phyloP scores from a whole-genome alignment of 2,329 filamentous ascomycete species.

The Colletotrichum tropicicola region DNA sequence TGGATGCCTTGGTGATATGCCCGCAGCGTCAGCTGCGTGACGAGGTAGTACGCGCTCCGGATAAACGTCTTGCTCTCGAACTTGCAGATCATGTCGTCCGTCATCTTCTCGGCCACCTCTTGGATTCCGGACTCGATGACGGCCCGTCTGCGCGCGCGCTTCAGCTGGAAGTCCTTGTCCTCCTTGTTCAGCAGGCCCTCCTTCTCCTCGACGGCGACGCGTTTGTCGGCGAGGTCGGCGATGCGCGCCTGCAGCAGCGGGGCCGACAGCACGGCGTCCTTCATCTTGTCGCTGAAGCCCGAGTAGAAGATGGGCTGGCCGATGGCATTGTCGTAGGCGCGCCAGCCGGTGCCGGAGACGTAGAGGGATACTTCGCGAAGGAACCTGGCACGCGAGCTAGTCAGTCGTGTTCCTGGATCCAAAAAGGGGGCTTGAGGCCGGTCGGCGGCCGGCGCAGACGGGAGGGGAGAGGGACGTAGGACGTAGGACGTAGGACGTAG shows the following conservation, averaged over 20 bases:
- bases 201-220: slow-evolving; percentile 79
- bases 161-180: slow-evolving; percentile 61
- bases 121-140: slow-evolving; percentile 78
- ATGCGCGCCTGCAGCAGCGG: slow-evolving; percentile 80
- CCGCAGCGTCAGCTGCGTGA: slow-evolving; percentile 86
- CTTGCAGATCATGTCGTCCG: slow-evolving; percentile 98
- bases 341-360: slow-evolving; percentile 93
- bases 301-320: slow-evolving; percentile 94
- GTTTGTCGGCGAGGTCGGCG: slow-evolving; percentile 76
- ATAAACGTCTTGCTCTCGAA: slow-evolving; percentile 97
- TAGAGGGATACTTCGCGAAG: slow-evolving; percentile 93
- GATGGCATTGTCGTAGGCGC: slow-evolving; percentile 89
- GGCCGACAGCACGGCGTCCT: slow-evolving; percentile 77
- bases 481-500: slow-evolving; percentile 39
- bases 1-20: slow-evolving; percentile 98
- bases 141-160: slow-evolving; percentile 62
- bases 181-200: slow-evolving; percentile 72
- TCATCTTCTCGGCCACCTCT: slow-evolving; percentile 86
- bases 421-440: background rate
- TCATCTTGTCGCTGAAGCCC: slow-evolving; percentile 93
- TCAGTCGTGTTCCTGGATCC: slow-evolving; percentile 25
- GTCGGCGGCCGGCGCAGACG: slow-evolving; percentile 4
- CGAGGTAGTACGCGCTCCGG: slow-evolving; percentile 87
- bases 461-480: background rate
- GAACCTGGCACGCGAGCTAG: slow-evolving; percentile 64